phyloP scores from a whole-genome alignment of 345 rosid species.

The Eucalyptus shirleyi region DNA sequence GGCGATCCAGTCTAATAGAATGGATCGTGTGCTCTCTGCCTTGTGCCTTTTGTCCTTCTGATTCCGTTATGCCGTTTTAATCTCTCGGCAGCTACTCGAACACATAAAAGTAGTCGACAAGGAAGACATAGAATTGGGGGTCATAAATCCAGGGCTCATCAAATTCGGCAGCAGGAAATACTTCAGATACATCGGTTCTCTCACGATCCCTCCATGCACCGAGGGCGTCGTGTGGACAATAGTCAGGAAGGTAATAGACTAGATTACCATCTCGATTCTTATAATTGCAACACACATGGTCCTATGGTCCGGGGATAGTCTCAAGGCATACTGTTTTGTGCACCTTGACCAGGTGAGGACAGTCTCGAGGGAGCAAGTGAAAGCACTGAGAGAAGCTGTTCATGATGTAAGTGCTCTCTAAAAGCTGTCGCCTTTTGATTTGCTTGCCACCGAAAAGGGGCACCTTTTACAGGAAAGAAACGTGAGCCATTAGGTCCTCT shows the following conservation, averaged over 20 bases:
- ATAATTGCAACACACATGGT: background rate
- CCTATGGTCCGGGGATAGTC: background rate
- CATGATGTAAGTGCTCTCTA: slow-evolving; percentile 14
- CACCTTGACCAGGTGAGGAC: slow-evolving; percentile 36
- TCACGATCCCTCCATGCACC: slow-evolving; percentile 66
- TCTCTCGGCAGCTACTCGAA: slow-evolving; percentile 18
- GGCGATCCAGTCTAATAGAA: background rate
- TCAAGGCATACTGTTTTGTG: background rate
- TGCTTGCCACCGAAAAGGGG: background rate
- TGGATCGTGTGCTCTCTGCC: background rate
- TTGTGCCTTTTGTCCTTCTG: background rate
- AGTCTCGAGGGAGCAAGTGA: slow-evolving; percentile 46
- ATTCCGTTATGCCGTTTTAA: background rate
- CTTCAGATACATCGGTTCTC: slow-evolving; percentile 59
- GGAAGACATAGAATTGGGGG: slow-evolving; percentile 7
- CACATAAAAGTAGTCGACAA: slow-evolving; percentile 12
- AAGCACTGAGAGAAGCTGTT: slow-evolving; percentile 31
- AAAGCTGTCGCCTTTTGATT: background rate
- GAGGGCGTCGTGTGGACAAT: slow-evolving; percentile 75
- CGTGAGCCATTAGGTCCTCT: background rate
- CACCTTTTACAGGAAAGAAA: background rate
- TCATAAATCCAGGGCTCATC: slow-evolving; percentile 35
- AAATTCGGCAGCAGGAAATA: slow-evolving; percentile 38
- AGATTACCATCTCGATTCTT: background rate
- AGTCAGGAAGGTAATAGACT: slow-evolving; percentile 16